These are phyloP conservation scores for Solioccasus polychromus DNA, from an alignment of 768 basidiomycete species.

Conservation along the genomic window DNA sequence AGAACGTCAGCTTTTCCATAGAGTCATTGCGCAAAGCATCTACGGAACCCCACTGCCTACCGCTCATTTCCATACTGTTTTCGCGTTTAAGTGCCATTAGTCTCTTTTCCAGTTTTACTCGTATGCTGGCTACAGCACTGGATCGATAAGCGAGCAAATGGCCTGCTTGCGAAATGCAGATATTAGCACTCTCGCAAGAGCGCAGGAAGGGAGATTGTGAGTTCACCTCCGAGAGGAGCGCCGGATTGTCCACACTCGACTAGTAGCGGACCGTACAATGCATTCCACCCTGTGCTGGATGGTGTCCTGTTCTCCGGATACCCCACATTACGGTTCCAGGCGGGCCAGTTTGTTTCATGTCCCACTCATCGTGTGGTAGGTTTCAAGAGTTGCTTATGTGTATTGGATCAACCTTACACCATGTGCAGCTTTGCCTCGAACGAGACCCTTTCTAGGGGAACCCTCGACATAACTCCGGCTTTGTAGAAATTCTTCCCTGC, in stretches of 20 bases:
- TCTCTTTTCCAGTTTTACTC: slow-evolving; percentile 50
- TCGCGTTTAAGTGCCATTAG: slow-evolving; percentile 26
- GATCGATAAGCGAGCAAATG: slow-evolving; percentile 35
- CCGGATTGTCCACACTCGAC: background rate
- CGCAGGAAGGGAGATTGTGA: slow-evolving; percentile 53
- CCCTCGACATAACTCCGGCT: slow-evolving; percentile 32
- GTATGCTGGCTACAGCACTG: slow-evolving; percentile 47
- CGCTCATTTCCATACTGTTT: background rate
- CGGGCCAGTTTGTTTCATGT: slow-evolving; percentile 48
- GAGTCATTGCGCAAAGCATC: slow-evolving; percentile 63
- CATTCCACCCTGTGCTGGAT: slow-evolving; percentile 56
- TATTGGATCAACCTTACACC: background rate
- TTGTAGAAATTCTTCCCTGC: slow-evolving; percentile 44
- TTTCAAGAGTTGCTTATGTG: slow-evolving; percentile 4
- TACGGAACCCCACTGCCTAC: slow-evolving; percentile 49
- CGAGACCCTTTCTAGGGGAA: slow-evolving; percentile 49
- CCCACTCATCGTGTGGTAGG: slow-evolving; percentile 60
- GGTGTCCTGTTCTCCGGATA: slow-evolving; percentile 48
- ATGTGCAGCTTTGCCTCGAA: slow-evolving; percentile 52
- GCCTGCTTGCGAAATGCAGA: slow-evolving; percentile 48
- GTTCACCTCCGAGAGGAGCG: too few relatives aligned
- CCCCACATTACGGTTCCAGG: slow-evolving; percentile 45
- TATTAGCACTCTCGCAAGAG: slow-evolving; percentile 49
- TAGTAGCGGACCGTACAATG: slow-evolving; percentile 42
- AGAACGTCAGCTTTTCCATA: slow-evolving; percentile 42